Percentiles rank a stretch among this genome's conserved stretches.
phyloP scores from a whole-genome alignment of 805 yeast species.

The Myxozyma mucilagina region DNA sequence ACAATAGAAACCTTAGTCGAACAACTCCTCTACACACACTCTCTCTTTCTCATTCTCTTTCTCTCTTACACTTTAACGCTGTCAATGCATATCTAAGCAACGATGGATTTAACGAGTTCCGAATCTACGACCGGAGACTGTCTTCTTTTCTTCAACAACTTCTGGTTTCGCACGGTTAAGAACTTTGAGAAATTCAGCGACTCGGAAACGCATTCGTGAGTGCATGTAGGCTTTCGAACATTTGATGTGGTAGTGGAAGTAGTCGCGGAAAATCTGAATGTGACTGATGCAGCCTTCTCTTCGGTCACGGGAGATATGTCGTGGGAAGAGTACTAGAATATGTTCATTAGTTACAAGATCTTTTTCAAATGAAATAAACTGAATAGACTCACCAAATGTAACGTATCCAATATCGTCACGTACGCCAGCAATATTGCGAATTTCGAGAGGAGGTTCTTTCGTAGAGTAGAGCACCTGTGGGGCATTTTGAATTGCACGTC shows the following conservation, averaged over 20 bases:
- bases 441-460: slow-evolving; percentile 89
- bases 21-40: neutral
- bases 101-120: slow-evolving; percentile 34
- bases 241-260: slow-evolving; percentile 97
- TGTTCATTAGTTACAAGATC: too few species aligned
- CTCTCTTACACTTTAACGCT: neutral
- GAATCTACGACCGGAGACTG: slow-evolving; percentile 72
- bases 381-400: slow-evolving; percentile 49
- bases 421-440: slow-evolving; percentile 48
- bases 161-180: slow-evolving; percentile 97
- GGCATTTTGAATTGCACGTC: slow-evolving; percentile 89
- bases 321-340: slow-evolving; percentile 44
- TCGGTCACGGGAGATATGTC: slow-evolving; percentile 54
- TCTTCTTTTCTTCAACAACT: slow-evolving; percentile 66
- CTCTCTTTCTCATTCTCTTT: neutral
- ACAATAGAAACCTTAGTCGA: neutral
- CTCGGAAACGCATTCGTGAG: slow-evolving; percentile 96
- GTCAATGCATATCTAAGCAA: neutral
- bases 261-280: slow-evolving; percentile 88
- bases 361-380: neutral
- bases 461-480: slow-evolving; percentile 95
- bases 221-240: slow-evolving; percentile 98
- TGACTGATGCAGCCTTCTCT: slow-evolving; percentile 88
- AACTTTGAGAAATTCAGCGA: slow-evolving; percentile 88
- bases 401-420: slow-evolving; percentile 55